Conservation (phyloP, 208 protist genomes). For the Leishmania gerbilli region DNA sequence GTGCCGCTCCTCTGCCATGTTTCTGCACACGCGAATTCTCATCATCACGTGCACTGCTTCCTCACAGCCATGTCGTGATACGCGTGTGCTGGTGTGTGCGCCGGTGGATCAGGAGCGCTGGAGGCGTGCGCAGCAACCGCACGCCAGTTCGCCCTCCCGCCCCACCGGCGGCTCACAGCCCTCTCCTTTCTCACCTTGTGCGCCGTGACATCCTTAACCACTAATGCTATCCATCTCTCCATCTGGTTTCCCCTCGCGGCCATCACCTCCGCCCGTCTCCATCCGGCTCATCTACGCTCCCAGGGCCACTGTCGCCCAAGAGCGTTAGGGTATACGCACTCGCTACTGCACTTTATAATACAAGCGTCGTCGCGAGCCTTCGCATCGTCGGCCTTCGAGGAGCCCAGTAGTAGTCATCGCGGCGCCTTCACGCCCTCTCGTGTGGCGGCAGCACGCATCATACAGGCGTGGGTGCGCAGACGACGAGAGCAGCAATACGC, state of each 20-base stretch:
- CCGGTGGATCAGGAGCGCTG: neutral
- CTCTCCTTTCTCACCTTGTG: neutral
- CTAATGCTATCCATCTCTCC: neutral
- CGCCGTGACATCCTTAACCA: neutral
- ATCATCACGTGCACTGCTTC: neutral
- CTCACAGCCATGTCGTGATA: neutral
- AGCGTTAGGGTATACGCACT: neutral
- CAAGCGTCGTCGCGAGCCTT: neutral
- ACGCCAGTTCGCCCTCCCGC: neutral
- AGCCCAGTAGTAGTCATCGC: neutral
- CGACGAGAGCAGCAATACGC: constrained; percentile 1
- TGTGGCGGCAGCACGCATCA: neutral
- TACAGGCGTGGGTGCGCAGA: constrained; percentile 11
- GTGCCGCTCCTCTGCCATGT: neutral
- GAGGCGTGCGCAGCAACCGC: neutral
- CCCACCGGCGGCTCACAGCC: neutral
- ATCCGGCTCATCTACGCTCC: neutral
- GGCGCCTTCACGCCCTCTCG: neutral
- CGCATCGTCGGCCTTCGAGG: neutral
- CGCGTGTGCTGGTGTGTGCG: neutral
- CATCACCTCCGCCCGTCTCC: neutral
- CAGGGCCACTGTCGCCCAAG: neutral
- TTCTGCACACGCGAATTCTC: neutral
- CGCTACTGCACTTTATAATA: neutral
- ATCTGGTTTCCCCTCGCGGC: neutral